Evolutionary conservation across 2,329 filamentous ascomycete genomes (phyloP).

Genomic region (Rutstroemia sp.): DNA sequence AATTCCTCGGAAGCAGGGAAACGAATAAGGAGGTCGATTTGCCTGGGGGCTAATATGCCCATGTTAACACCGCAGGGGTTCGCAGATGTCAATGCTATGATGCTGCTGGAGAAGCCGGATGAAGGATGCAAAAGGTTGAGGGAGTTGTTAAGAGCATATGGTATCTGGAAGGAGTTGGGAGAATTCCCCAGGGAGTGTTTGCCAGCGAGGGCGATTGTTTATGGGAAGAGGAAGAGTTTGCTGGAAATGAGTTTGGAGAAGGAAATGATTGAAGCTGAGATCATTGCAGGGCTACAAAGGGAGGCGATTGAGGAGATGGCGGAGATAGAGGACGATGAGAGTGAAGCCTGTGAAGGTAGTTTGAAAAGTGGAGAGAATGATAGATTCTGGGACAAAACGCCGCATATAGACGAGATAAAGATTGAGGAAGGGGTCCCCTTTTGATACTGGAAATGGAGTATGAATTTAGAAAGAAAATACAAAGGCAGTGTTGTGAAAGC

Average conservation of each 20-base stretch:
- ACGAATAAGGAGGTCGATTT: constrained; percentile 14
- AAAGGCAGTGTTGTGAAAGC: too few species aligned
- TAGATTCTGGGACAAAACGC: too few species aligned
- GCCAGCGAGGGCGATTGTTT: constrained; percentile 8
- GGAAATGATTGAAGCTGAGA: constrained; percentile 1
- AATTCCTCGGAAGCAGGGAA: constrained; percentile 2
- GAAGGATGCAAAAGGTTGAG: constrained; percentile 12
- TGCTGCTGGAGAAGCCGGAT: constrained; percentile 17
- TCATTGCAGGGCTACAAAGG: constrained; percentile 1
- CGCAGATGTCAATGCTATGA: constrained; percentile 37
- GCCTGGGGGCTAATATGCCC: constrained; percentile 22
- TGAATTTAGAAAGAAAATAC: too few species aligned
- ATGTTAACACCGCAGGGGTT: constrained; percentile 55
- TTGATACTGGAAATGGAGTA: too few species aligned
- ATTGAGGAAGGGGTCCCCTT: too few species aligned
- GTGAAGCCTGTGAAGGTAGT: neutral
- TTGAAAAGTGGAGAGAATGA: neutral
- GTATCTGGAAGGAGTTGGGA: constrained; percentile 19
- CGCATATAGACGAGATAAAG: too few species aligned
- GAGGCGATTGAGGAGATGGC: neutral
- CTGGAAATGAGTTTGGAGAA: constrained; percentile 9
- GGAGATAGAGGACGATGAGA: neutral
- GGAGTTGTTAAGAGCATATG: constrained; percentile 14
- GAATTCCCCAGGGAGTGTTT: constrained; percentile 17
- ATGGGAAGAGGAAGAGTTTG: constrained; percentile 3